phyloP scores from a whole-genome alignment of 108 stramenopile species.

The Cyclostephanos tholiformis region DNA sequence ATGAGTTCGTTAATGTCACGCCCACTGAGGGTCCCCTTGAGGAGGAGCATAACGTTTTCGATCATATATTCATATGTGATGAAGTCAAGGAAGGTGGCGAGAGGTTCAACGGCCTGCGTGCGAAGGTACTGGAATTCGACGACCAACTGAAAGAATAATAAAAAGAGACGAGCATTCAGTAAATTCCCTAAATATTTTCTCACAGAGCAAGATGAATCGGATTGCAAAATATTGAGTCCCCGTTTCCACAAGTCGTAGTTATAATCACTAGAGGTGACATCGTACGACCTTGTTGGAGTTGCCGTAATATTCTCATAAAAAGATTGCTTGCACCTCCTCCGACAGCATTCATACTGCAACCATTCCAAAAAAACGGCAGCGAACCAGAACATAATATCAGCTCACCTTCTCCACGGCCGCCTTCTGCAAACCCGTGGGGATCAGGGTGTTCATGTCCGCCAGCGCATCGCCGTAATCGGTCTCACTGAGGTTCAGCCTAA shows the following conservation, averaged over 20 bases:
- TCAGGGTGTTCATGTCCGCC: conserved; percentile 75
- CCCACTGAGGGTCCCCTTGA: conserved; percentile 95
- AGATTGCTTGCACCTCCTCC: too few species aligned
- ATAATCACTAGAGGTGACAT: too few species aligned
- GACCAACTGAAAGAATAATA: conserved; percentile 73
- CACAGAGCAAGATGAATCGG: background rate
- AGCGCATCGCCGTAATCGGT: conserved; percentile 94
- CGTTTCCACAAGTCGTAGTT: too few species aligned
- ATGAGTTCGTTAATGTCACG: conserved; percentile 96
- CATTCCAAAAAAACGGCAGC: background rate
- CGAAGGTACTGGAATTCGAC: conserved; percentile 96
- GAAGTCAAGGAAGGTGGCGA: conserved; percentile 97
- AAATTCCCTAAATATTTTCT: background rate
- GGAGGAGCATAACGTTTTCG: conserved; percentile 98
- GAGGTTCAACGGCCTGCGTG: conserved; percentile 95
- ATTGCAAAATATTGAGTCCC: too few species aligned
- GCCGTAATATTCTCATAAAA: too few species aligned
- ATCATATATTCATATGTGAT: conserved; percentile 99
- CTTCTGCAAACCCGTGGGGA: conserved; percentile 83
- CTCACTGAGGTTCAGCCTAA: conserved; percentile 97
- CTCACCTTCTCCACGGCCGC: conserved; percentile 88
- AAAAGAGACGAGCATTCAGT: background rate
- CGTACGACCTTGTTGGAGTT: too few species aligned
- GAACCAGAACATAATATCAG: background rate
- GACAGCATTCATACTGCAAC: background rate